These are phyloP conservation scores for Ogataea naganishii DNA, from an alignment of 805 yeast species.

Conservation along the genomic window DNA sequence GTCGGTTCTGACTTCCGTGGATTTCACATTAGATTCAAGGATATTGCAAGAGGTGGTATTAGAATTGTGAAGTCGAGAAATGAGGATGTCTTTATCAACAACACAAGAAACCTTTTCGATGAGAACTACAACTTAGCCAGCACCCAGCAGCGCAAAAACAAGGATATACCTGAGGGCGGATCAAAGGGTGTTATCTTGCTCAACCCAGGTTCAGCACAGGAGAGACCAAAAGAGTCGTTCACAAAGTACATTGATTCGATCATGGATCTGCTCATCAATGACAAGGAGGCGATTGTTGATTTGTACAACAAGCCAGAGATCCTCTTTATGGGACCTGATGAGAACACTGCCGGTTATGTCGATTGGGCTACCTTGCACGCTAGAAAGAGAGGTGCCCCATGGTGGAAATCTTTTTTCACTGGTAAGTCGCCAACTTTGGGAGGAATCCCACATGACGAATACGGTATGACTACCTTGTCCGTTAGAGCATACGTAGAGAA, in stretches of 20 bases:
- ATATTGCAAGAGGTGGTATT: conserved; percentile 97
- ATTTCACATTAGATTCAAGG: conserved; percentile 94
- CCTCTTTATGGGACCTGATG: conserved; percentile 97
- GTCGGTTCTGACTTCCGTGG: conserved; percentile 97
- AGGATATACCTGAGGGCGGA: conserved; percentile 99
- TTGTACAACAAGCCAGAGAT: conserved; percentile 80
- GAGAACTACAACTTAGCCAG: conserved; percentile 94
- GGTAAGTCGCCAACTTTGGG: conserved; percentile 90
- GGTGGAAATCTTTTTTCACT: conserved; percentile 98
- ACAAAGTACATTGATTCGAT: conserved; percentile 89
- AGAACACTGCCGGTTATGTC: conserved; percentile 91
- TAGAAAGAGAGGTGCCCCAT: conserved; percentile 80
- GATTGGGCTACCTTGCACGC: conserved; percentile 98
- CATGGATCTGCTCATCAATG: conserved; percentile 73
- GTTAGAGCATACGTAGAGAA: conserved; percentile 88
- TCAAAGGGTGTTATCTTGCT: conserved; percentile 93
- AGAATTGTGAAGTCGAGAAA: conserved; percentile 87
- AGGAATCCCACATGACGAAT: conserved; percentile 97
- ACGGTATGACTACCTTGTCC: conserved; percentile 95
- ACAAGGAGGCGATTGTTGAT: conserved; percentile 79
- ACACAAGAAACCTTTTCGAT: conserved; percentile 84
- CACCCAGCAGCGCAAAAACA: conserved; percentile 94
- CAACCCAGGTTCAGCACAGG: conserved; percentile 64
- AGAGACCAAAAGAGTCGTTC: conserved; percentile 74
- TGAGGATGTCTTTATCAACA: conserved; percentile 74